Conservation (phyloP, 1,139 yeast genomes). For the Blastobotrys ciferrii region DNA sequence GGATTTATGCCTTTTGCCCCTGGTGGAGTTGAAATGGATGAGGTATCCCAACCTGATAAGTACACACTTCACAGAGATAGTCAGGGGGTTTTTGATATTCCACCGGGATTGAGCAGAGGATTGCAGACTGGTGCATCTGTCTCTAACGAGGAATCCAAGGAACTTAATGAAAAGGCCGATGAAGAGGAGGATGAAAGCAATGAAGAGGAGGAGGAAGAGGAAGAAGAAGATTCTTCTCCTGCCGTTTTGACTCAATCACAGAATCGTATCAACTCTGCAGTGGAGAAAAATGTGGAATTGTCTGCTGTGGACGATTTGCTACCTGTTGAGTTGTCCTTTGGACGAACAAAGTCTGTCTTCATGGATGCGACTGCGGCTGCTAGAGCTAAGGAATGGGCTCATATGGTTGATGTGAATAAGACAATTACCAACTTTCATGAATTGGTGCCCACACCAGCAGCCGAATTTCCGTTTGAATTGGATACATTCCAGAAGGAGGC, state of each 20-base stretch:
- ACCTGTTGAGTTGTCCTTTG: constrained; percentile 61
- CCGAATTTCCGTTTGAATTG: constrained; percentile 88
- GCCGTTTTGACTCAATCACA: background rate
- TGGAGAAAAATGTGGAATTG: constrained; percentile 18
- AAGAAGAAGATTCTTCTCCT: constrained; percentile 1
- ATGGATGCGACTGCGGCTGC: constrained; percentile 21
- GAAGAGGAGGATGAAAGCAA: constrained; percentile 28
- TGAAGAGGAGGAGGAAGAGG: constrained; percentile 28
- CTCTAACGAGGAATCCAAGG: constrained; percentile 29
- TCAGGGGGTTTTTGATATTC: constrained; percentile 74
- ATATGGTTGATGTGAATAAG: constrained; percentile 84
- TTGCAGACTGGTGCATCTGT: constrained; percentile 37
- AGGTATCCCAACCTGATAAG: constrained; percentile 24
- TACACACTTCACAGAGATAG: constrained; percentile 61
- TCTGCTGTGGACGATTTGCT: constrained; percentile 69
- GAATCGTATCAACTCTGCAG: constrained; percentile 1
- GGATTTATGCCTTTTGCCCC: constrained; percentile 88
- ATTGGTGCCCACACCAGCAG: constrained; percentile 88
- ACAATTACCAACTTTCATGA: constrained; percentile 79
- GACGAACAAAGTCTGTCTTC: constrained; percentile 33
- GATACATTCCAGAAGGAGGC: constrained; percentile 98
- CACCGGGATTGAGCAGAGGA: constrained; percentile 82
- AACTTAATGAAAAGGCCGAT: constrained; percentile 25
- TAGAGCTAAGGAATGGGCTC: constrained; percentile 81
- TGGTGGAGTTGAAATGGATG: constrained; percentile 61